Evolutionary conservation across 78 protist species (phyloP), one percentile per base, ranked within the genome.

Genomic region (Dictyostelium brefeldianum): DNA sequence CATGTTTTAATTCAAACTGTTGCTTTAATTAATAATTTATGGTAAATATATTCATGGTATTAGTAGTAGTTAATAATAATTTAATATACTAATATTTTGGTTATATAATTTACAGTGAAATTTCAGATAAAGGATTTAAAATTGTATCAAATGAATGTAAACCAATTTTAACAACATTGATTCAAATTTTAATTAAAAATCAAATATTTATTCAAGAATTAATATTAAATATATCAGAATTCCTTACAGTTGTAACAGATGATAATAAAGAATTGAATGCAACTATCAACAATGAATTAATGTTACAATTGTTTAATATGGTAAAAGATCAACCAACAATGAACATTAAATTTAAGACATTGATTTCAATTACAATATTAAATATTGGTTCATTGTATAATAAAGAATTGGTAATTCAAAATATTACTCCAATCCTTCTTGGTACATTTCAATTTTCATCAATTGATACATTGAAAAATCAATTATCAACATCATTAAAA

Each of bases 401-500:
- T 27, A 80, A 81, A 75, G 93, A 78, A 11, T 75, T 75, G 47
- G 93, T 87, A 0, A 65, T 74, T 48, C 67, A 87, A 50, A 36
- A 15, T n/a, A 77, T 87, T 56, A 77, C 93, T 47, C 93, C 93
- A 48, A 25, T 87, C 46, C 69, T 87, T 1, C n/a, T 87, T 10
- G n/a, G 71, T 6, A 15, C 80, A 9, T 50, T 87, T 0, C 41
- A 56, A 29, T 53, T 77, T 64, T 15, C 53, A 14, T 77, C 93
- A 18, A 25, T 78, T 18, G 12, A 12, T 46, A 71, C 75, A 4
- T 5, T 87, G 5, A 7, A 31, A 2, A 18, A 46, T 4, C 47
- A 75, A n/a, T 31, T 12, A 59, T 51, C 48, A 74, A 51, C 15
- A 4, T 31, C 36, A 56, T 62, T 62, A 25, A 62, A 62, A 22